Conservation (phyloP, 176 grass and related monocot genomes). For the Oryza australiensis region DNA sequence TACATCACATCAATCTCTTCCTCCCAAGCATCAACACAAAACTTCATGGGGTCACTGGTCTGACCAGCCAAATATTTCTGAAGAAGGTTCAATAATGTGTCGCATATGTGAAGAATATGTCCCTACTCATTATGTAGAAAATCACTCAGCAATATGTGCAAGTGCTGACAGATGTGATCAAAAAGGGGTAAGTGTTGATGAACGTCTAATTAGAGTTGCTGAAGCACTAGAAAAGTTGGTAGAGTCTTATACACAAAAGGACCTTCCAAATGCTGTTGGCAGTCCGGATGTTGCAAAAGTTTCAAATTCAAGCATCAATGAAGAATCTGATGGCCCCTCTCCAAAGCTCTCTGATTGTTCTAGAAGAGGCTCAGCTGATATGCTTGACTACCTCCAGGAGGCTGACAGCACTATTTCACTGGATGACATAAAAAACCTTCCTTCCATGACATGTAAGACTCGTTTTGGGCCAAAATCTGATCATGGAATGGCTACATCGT, state of each 20-base stretch:
- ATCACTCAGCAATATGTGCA: slow-evolving; percentile 90
- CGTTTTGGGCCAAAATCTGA: slow-evolving; percentile 97
- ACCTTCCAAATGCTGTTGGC: slow-evolving; percentile 49
- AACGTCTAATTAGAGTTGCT: slow-evolving; percentile 81
- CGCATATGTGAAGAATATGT: slow-evolving; percentile 99
- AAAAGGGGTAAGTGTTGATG: slow-evolving; percentile 94
- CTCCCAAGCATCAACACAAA: slow-evolving; percentile 73
- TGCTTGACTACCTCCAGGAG: slow-evolving; percentile 91
- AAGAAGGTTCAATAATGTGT: slow-evolving; percentile 99
- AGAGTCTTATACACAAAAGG: slow-evolving; percentile 80
- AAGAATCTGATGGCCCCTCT: slow-evolving; percentile 84
- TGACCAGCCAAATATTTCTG: slow-evolving; percentile 90
- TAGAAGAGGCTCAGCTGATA: slow-evolving; percentile 79
- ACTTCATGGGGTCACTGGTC: slow-evolving; percentile 91
- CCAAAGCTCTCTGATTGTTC: slow-evolving; percentile 92
- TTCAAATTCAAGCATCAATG: slow-evolving; percentile 79
- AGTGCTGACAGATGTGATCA: slow-evolving; percentile 93
- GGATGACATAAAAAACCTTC: slow-evolving; percentile 85
- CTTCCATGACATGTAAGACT: slow-evolving; percentile 93
- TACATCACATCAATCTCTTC: slow-evolving; percentile 54
- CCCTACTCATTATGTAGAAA: slow-evolving; percentile 88
- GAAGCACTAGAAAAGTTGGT: slow-evolving; percentile 90
- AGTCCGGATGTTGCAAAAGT: slow-evolving; percentile 74
- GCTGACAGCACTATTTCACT: slow-evolving; percentile 74
- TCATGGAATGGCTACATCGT: slow-evolving; percentile 92